These are phyloP conservation scores for Gomphus bonarii DNA, from an alignment of 1,284 basidiomycete genomes.

Conservation along the genomic window DNA sequence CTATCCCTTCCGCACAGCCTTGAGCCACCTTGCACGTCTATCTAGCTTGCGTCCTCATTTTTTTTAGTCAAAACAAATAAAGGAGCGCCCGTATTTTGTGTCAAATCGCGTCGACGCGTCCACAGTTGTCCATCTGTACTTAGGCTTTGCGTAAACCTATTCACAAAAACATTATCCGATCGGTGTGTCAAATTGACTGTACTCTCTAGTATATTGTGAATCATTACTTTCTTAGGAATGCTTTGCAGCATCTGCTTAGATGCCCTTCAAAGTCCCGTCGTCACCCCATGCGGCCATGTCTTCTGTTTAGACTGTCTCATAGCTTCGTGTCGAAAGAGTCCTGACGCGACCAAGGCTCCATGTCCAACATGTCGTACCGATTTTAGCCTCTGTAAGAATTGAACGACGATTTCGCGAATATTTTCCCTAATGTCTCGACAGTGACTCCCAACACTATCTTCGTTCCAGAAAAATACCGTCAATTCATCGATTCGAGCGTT, in stretches of 20 bases:
- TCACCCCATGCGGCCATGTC: slow-evolving; percentile 54
- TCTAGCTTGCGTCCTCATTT: too few species aligned
- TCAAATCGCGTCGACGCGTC: neutral
- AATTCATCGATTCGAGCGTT: slow-evolving; percentile 41
- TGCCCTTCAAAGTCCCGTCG: slow-evolving; percentile 39
- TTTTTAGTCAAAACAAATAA: too few species aligned
- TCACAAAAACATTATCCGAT: neutral
- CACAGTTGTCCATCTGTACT: neutral
- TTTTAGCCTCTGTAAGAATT: slow-evolving; percentile 40
- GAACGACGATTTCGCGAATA: neutral
- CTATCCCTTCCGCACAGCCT: too few species aligned
- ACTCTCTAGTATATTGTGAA: neutral
- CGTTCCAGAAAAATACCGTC: slow-evolving; percentile 50
- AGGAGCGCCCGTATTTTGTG: too few species aligned
- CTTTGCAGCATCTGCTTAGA: slow-evolving; percentile 56
- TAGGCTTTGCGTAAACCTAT: neutral
- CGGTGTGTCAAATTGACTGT: neutral
- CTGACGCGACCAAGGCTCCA: slow-evolving; percentile 29
- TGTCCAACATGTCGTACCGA: slow-evolving; percentile 50
- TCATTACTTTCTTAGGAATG: slow-evolving; percentile 12
- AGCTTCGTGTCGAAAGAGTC: slow-evolving; percentile 32
- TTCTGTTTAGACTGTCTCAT: slow-evolving; percentile 49
- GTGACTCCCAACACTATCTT: slow-evolving; percentile 34
- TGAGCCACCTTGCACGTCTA: too few species aligned
- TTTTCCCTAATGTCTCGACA: slow-evolving; percentile 12